Base-by-base conservation (phyloP, 1,139 yeast genomes). In the Debaryomyces fabryi region DNA sequence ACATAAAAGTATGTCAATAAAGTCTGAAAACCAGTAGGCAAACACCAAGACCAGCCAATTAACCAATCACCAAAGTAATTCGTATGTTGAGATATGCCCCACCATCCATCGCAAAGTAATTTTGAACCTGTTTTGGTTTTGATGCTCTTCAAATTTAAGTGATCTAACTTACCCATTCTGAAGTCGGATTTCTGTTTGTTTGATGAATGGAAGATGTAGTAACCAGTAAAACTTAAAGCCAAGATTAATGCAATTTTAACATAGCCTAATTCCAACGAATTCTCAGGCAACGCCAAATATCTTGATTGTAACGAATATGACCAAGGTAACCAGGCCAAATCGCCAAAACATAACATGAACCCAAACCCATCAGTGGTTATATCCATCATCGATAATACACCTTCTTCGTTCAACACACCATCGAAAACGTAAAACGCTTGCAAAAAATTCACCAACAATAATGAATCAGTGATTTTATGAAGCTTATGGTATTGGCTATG, bases 361-460 rank as follows among this genome's bases (percentile, higher is more conserved):
- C 99, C 99, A 66, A 93, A 90, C 0, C 99, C 99, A 69, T 93
- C 99, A 16, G 97, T 89, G 12, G 96, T 88, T 46, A 91, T 82
- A 64, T 93, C 99, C 79, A 93, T 92, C 97, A 95, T 95, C 4
- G 95, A 83, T 52, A 93, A 74, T 13, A 86, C 79, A 10, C 97
- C 97, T 59, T 83, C 88, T 67, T 93, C 99, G 65, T 91, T 91
- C 55, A 89, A 72, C 0, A 93, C 96, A 36, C 98, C 97, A 63
- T 95, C 99, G 59, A 91, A 74, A 12, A 91, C 85, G 63, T 93
- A 93, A 62, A 86, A 86, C 2, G 86, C 81, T 67, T 93, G 97
- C 54, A 93, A 72, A 1, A 79, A 45, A 51, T 82, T 83, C 27
- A 91, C 85, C 40, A 92, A 68, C 2, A 87, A 48, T 71, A 93